Conservation (phyloP, 345 rosid species). For the Anacardium occidentale region DNA sequence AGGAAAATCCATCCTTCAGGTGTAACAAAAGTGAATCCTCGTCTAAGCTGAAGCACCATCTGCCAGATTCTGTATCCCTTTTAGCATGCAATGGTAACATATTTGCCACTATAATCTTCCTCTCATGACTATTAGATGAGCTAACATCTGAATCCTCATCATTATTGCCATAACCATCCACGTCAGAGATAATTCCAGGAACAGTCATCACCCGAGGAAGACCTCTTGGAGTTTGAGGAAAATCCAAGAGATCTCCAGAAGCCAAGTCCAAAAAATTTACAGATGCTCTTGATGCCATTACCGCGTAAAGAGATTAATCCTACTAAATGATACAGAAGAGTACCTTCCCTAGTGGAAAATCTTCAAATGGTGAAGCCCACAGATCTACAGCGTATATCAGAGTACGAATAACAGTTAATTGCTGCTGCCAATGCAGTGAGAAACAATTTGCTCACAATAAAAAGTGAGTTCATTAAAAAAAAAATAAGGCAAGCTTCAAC, state of each 20-base stretch:
- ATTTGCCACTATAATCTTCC: conserved; percentile 61
- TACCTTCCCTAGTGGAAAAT: conserved; percentile 16
- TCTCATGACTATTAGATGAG: conserved; percentile 47
- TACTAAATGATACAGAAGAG: conserved; percentile 3
- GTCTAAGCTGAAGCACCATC: conserved; percentile 62
- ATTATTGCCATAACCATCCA: conserved; percentile 41
- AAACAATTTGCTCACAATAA: neutral
- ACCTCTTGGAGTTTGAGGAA: conserved; percentile 60
- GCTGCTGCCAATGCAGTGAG: neutral
- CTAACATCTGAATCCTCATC: conserved; percentile 55
- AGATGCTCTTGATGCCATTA: conserved; percentile 62
- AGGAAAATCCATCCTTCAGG: conserved; percentile 59
- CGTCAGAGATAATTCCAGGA: conserved; percentile 67
- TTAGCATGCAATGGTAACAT: conserved; percentile 52
- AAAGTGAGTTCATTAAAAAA: neutral
- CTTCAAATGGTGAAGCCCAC: conserved; percentile 1
- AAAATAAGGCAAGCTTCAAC: neutral
- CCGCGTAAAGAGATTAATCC: conserved; percentile 8
- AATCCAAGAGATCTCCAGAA: conserved; percentile 53
- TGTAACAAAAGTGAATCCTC: conserved; percentile 61
- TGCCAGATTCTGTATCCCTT: conserved; percentile 40
- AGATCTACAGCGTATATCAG: conserved; percentile 21
- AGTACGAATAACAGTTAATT: neutral
- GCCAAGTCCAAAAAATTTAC: conserved; percentile 55
- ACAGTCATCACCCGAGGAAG: conserved; percentile 74